Percentiles rank a stretch among this genome's conserved stretches.
These are phyloP conservation scores for Carallia brachiata DNA, from an alignment of 345 rosid genomes.

Conservation along the genomic window DNA sequence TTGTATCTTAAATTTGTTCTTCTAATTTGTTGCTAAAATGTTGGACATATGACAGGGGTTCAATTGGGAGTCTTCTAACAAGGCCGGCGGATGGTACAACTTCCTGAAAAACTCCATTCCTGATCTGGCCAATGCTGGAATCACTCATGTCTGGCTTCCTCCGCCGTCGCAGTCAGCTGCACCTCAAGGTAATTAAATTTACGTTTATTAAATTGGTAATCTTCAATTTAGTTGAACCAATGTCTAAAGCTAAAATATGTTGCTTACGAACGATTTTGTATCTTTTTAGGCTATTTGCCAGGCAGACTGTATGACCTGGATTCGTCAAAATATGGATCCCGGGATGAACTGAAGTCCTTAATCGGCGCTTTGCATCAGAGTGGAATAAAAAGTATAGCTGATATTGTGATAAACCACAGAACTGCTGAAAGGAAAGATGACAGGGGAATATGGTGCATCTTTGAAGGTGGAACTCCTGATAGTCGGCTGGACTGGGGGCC, in stretches of 20 bases:
- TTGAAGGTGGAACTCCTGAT: slow-evolving; percentile 85
- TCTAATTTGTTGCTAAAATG: neutral
- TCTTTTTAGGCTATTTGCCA: slow-evolving; percentile 66
- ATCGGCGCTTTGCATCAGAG: slow-evolving; percentile 44
- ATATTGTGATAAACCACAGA: slow-evolving; percentile 82
- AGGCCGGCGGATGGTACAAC: slow-evolving; percentile 81
- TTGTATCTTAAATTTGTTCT: neutral
- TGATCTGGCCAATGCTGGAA: slow-evolving; percentile 62
- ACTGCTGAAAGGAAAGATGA: slow-evolving; percentile 70
- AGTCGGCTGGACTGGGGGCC: slow-evolving; percentile 88
- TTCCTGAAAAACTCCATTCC: slow-evolving; percentile 49
- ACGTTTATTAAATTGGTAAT: neutral
- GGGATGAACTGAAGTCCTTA: slow-evolving; percentile 49
- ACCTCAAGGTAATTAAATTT: slow-evolving; percentile 44
- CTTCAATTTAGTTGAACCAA: neutral
- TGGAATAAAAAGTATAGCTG: slow-evolving; percentile 72
- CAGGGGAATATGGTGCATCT: slow-evolving; percentile 58
- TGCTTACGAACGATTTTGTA: neutral
- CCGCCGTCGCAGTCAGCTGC: slow-evolving; percentile 81
- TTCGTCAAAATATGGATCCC: slow-evolving; percentile 70
- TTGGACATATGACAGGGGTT: slow-evolving; percentile 49
- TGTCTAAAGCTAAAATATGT: neutral
- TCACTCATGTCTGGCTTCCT: slow-evolving; percentile 93
- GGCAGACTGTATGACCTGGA: slow-evolving; percentile 82
- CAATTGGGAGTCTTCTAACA: slow-evolving; percentile 80